These are phyloP conservation scores for Musa balbisiana DNA, from an alignment of 202 grass and related monocot species.

Conservation along the genomic window DNA sequence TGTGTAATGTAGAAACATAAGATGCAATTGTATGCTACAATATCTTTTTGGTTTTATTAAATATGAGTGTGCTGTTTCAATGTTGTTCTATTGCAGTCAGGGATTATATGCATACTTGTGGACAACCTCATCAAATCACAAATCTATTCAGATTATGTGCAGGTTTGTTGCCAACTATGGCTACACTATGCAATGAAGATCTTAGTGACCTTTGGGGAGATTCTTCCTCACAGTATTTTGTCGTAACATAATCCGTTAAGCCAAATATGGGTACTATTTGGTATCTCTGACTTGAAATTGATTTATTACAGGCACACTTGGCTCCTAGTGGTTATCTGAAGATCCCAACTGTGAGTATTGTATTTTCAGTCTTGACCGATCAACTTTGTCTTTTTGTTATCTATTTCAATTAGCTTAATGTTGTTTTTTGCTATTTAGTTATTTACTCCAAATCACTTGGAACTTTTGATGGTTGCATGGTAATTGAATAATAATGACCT, in stretches of 20 bases:
- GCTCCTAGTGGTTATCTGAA: constrained; percentile 26
- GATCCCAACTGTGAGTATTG: constrained; percentile 23
- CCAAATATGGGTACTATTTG: neutral
- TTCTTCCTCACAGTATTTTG: neutral
- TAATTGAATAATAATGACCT: no score
- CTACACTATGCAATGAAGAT: neutral
- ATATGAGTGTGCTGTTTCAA: neutral
- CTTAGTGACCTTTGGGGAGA: neutral
- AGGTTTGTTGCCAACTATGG: constrained; percentile 32
- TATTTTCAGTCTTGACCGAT: neutral
- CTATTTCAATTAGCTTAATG: neutral
- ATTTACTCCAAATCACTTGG: neutral
- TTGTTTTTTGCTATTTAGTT: neutral
- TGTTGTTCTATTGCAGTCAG: constrained; percentile 47
- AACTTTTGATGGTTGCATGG: no score
- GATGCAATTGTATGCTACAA: neutral
- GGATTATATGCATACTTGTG: constrained; percentile 57
- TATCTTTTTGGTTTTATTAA: neutral
- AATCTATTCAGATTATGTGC: constrained; percentile 89
- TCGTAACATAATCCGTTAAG: neutral
- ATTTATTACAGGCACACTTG: constrained; percentile 16
- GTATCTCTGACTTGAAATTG: neutral
- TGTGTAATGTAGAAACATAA: neutral
- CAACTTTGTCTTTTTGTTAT: neutral
- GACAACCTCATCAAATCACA: constrained; percentile 68